These are phyloP conservation scores for Cutaneotrichosporon sp. DNA, from an alignment of 1,284 basidiomycete species.

Conservation along the genomic window DNA sequence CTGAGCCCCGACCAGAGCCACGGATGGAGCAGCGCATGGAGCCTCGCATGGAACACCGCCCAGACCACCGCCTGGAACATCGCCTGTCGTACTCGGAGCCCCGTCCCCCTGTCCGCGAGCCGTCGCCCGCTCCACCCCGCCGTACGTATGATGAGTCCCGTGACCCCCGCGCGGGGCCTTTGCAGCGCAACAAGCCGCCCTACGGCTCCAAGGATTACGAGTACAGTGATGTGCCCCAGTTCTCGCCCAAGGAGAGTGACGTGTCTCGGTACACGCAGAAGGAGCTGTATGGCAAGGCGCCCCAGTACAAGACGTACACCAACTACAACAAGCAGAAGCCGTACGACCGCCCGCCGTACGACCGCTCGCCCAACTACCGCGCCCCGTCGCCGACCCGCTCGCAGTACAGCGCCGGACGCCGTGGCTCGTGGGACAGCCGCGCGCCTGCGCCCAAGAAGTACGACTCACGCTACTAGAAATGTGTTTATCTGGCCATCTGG, in stretches of 20 bases:
- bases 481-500: background rate
- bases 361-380: background rate
- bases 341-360: slow-evolving; percentile 3
- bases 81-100: background rate
- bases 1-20: background rate
- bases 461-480: background rate
- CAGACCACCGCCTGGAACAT: background rate
- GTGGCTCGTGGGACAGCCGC: background rate
- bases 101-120: background rate
- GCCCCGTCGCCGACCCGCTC: background rate
- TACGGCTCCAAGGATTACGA: slow-evolving; percentile 10
- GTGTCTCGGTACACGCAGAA: background rate
- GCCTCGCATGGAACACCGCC: background rate
- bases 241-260: background rate
- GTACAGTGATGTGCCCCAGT: background rate
- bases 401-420: background rate
- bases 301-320: slow-evolving; percentile 5
- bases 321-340: slow-evolving; percentile 1
- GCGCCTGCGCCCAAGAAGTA: background rate
- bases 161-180: background rate
- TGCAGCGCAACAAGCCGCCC: background rate
- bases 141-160: background rate
- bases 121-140: background rate
- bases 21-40: background rate
- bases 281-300: slow-evolving; percentile 5